Base-by-base conservation (phyloP, 108 stramenopile genomes). In the Hondaea fermentalgiana region DNA sequence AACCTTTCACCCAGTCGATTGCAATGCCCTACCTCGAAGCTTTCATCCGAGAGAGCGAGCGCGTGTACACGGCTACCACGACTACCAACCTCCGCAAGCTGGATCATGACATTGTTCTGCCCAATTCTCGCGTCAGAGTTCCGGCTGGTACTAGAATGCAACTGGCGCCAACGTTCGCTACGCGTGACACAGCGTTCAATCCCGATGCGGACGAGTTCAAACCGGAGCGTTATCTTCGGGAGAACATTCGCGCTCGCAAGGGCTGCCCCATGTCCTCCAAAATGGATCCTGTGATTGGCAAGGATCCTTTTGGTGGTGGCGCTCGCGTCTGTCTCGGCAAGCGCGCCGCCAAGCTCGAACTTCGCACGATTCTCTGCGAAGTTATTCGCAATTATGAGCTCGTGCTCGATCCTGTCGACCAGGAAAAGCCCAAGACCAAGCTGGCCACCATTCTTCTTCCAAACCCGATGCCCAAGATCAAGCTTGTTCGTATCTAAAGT, bases 1-100 rank as follows among this genome's bases (percentile, higher is more conserved):
- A 28, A 8, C 45, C 45, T 3, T 83, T 25, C 2, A 83, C 76
- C 6, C 44, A 83, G 51, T 47, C 45, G 17, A 45, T 83, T 17
- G 49, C 44, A 2, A 83, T 83, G 76, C 76, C 76, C 49, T 83
- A 83, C 28, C 76, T 83, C 10, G 76, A 83, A 53, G 76, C 76
- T 6, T 53, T 47, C 1, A 12, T 83, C 23, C 76, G 76, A 8
- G 76, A 83, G 76, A 12, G 6, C 25, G 43, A 83, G 16, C 76
- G 76, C 28, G 6, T 47, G 1, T 53, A 47, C 51, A 43, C 76
- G 2, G 6, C 51, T 12, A 6, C 76, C 76, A 1, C 45, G 6
- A 3, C 25, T 3, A 45, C 51, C 45, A 23, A 17, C 23, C 23
- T 53, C n/a, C 45, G 76, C n/a, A 83, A 21, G n/a, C 51, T 83